phyloP scores from a whole-genome alignment of 306 rosid species.

The Alnus rubra region DNA sequence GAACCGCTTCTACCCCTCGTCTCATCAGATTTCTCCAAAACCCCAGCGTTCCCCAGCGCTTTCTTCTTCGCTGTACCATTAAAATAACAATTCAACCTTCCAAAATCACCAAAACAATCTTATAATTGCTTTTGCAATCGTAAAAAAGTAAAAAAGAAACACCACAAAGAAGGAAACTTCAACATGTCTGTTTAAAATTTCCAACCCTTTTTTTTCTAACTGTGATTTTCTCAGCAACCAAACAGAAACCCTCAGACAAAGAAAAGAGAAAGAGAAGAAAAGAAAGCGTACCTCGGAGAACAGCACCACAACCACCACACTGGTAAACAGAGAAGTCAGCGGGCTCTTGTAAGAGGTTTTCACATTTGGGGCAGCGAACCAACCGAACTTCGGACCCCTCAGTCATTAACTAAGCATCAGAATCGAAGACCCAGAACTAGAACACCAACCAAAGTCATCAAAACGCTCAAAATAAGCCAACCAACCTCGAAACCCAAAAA shows the following conservation, averaged over 20 bases:
- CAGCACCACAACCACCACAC: conserved; percentile 43
- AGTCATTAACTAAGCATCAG: conserved; percentile 21
- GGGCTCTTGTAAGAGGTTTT: conserved; percentile 31
- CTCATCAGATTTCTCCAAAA: conserved; percentile 20
- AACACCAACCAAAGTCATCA: conserved; percentile 19
- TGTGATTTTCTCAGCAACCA: conserved; percentile 17
- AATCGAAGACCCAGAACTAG: conserved; percentile 22
- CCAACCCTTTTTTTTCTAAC: not conserved
- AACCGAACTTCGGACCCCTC: conserved; percentile 30
- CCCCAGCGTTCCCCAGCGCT: conserved; percentile 11
- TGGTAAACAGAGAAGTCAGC: conserved; percentile 28
- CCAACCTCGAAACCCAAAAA: conserved; percentile 25
- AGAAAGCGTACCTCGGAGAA: conserved; percentile 37
- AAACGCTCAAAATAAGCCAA: not conserved
- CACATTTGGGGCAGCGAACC: conserved; percentile 41
- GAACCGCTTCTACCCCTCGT: conserved; percentile 16
- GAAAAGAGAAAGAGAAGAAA: not conserved
- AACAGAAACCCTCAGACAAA: not conserved
- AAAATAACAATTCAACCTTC: conserved; percentile 7
- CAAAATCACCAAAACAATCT: conserved; percentile 21
- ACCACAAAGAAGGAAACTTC: not conserved
- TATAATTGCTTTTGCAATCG: not conserved
- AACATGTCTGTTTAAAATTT: not conserved
- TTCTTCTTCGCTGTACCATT: conserved; percentile 39
- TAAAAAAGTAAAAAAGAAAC: not conserved